phyloP scores from a whole-genome alignment of 2,329 filamentous ascomycete genomes.

The Teratosphaeria gauchensis region DNA sequence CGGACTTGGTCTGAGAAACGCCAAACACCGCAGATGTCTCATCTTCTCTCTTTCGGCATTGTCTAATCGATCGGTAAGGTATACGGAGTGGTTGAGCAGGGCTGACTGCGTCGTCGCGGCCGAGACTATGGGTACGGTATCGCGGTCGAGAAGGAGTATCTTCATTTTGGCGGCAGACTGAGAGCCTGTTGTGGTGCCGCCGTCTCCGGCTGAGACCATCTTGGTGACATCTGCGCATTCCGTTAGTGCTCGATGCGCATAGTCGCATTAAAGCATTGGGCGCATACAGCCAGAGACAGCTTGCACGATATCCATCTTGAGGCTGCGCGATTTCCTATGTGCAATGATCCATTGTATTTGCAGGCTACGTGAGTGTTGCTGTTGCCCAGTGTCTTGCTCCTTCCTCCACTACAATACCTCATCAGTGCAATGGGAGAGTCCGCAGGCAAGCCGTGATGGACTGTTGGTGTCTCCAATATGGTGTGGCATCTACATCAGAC shows the following conservation, averaged over 20 bases:
- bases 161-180: slow-evolving; percentile 86
- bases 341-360: neutral
- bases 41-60: slow-evolving; percentile 89
- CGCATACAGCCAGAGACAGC: slow-evolving; percentile 64
- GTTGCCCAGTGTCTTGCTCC: neutral
- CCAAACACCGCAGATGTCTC: slow-evolving; percentile 89
- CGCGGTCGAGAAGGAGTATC: slow-evolving; percentile 84
- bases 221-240: slow-evolving; percentile 62
- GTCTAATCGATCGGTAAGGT: slow-evolving; percentile 91
- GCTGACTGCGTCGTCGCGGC: slow-evolving; percentile 92
- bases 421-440: neutral
- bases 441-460: neutral
- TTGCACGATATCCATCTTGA: slow-evolving; percentile 80
- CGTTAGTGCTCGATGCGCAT: neutral
- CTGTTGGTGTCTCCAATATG: neutral
- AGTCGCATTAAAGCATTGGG: neutral
- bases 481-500: neutral
- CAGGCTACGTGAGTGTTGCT: neutral
- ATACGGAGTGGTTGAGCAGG: slow-evolving; percentile 91
- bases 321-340: neutral
- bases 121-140: slow-evolving; percentile 88
- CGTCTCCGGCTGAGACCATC: slow-evolving; percentile 80
- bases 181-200: slow-evolving; percentile 35
- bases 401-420: neutral
- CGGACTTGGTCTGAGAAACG: slow-evolving; percentile 82